These are phyloP conservation scores for Quercus mongolica DNA, from an alignment of 306 rosid species.

Conservation along the genomic window DNA sequence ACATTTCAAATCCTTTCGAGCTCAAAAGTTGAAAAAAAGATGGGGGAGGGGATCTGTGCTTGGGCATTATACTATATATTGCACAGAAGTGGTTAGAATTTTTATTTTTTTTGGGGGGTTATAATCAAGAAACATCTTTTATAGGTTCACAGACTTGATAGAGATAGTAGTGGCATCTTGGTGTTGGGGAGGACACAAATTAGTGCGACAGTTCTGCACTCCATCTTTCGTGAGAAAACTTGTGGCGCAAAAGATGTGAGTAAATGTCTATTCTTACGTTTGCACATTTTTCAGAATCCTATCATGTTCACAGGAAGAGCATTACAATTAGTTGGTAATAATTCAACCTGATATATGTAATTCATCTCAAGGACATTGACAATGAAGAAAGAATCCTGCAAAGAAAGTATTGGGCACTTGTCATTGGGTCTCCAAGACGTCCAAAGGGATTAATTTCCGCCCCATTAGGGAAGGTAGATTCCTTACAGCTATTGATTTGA, in stretches of 20 bases:
- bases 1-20: neutral
- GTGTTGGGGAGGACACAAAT: slow-evolving; percentile 90
- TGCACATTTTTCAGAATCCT: neutral
- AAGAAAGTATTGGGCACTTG: slow-evolving; percentile 83
- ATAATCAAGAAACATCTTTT: slow-evolving; percentile 15
- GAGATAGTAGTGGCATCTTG: slow-evolving; percentile 82
- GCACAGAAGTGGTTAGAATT: too few species aligned
- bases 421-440: slow-evolving; percentile 82
- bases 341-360: slow-evolving; percentile 13
- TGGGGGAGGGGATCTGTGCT: too few species aligned
- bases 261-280: neutral
- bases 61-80: too few species aligned
- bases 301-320: neutral
- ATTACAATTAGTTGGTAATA: slow-evolving; percentile 1
- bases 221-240: slow-evolving; percentile 85
- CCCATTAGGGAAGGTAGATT: slow-evolving; percentile 72
- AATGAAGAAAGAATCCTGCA: slow-evolving; percentile 49
- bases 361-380: slow-evolving; percentile 28
- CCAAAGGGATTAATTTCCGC: slow-evolving; percentile 64
- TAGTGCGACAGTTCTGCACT: slow-evolving; percentile 69
- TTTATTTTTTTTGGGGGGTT: neutral
- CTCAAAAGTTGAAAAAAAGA: neutral
- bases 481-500: slow-evolving; percentile 9
- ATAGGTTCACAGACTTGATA: slow-evolving; percentile 87
- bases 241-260: slow-evolving; percentile 60